These are phyloP conservation scores for Fusarium pseudocircinatum DNA, from an alignment of 2,329 filamentous ascomycete species.

Conservation along the genomic window DNA sequence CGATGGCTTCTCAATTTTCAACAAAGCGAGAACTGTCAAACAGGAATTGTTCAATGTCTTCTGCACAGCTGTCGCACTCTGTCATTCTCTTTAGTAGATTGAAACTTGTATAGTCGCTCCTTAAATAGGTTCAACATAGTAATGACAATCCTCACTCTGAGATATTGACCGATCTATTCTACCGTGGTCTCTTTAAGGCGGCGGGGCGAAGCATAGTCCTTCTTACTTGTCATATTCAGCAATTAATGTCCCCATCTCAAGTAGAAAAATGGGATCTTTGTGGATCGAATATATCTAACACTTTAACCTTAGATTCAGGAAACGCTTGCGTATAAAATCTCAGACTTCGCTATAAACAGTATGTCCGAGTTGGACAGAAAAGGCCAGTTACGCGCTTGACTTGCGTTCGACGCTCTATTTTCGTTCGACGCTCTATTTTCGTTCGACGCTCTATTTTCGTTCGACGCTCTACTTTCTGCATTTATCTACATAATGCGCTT, in stretches of 20 bases:
- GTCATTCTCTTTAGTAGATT: background rate
- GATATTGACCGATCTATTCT: accelerated
- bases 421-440: accelerated
- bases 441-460: accelerated
- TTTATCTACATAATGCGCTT: background rate
- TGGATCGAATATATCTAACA: accelerated
- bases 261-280: background rate
- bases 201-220: too few relatives aligned
- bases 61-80: background rate
- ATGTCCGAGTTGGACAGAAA: accelerated
- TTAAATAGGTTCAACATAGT: background rate
- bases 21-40: background rate
- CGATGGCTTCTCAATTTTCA: background rate
- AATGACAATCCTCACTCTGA: background rate
- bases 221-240: background rate
- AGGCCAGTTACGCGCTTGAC: accelerated
- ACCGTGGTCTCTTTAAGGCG: background rate
- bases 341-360: background rate
- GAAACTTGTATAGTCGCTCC: background rate
- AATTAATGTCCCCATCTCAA: accelerated
- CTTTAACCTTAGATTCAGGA: accelerated
- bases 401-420: accelerated
- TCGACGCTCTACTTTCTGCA: accelerated
- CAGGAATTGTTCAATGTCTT: background rate
- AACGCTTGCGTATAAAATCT: background rate